Percentiles rank a stretch among this genome's conserved stretches.
phyloP scores from a whole-genome alignment of 148 eudicot species.

The Mesembryanthemum crystallinum region DNA sequence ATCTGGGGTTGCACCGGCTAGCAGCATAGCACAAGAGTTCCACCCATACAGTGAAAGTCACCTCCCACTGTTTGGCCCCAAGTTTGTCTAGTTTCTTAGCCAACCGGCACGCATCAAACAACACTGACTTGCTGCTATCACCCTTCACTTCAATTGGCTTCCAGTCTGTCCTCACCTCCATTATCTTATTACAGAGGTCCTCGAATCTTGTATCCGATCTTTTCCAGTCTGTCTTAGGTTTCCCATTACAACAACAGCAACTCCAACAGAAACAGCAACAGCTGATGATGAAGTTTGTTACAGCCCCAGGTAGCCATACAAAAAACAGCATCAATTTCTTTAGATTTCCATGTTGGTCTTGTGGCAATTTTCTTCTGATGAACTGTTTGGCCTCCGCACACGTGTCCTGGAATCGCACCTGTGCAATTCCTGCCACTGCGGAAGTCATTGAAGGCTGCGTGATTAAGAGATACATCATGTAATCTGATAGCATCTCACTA shows the following conservation, averaged over 20 bases:
- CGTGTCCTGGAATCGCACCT: constrained; percentile 38
- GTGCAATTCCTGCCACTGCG: constrained; percentile 36
- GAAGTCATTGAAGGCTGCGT: constrained; percentile 35
- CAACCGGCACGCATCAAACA: constrained; percentile 26
- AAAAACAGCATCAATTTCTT: neutral
- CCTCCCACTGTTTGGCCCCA: neutral
- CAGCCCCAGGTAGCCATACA: neutral
- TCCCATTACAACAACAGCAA: neutral
- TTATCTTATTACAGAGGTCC: neutral
- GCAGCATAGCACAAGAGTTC: constrained; percentile 30
- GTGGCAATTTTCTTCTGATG: constrained; percentile 11
- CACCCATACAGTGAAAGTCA: neutral
- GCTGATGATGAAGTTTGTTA: neutral
- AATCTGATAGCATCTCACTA: constrained; percentile 37
- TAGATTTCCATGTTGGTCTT: neutral
- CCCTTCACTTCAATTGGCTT: constrained; percentile 24
- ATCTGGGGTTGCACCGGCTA: constrained; percentile 11
- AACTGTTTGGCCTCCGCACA: constrained; percentile 39
- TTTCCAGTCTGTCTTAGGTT: neutral
- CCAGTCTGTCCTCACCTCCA: neutral
- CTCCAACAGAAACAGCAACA: neutral
- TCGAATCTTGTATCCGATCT: neutral
- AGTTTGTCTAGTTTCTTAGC: constrained; percentile 16
- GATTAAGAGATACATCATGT: constrained; percentile 43
- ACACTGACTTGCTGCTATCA: constrained; percentile 21